Percentiles rank a stretch among this genome's conserved stretches.
Conservation (phyloP, 1,284 basidiomycete genomes). For the Malassezia brasiliensis region DNA sequence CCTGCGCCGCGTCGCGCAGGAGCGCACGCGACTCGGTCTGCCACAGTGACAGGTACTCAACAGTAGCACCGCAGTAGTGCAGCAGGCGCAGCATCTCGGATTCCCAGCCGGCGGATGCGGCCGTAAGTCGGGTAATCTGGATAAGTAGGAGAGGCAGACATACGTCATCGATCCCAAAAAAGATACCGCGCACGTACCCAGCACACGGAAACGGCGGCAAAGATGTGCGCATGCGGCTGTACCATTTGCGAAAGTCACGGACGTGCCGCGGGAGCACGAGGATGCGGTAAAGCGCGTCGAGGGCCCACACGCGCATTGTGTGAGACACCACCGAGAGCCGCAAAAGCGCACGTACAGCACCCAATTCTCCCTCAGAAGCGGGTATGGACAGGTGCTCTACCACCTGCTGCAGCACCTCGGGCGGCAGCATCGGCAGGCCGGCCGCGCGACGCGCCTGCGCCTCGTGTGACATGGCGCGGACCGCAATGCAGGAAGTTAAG, state of each 20-base stretch:
- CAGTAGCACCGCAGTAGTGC: constrained; percentile 34
- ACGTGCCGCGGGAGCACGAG: constrained; percentile 43
- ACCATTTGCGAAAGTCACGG: constrained; percentile 42
- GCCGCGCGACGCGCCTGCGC: constrained; percentile 4
- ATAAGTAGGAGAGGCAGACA: not conserved
- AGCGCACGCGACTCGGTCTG: constrained; percentile 36
- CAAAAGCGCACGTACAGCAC: constrained; percentile 22
- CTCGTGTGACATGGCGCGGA: not conserved
- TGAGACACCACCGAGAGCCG: constrained; percentile 28
- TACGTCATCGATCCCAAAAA: constrained; percentile 35
- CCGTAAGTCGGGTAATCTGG: constrained; percentile 32
- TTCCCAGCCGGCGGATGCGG: constrained; percentile 43
- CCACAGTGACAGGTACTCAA: constrained; percentile 40
- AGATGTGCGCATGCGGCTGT: constrained; percentile 25
- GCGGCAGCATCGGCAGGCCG: constrained; percentile 26
- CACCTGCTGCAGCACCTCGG: constrained; percentile 29
- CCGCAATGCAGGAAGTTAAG: not conserved
- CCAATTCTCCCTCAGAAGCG: constrained; percentile 25
- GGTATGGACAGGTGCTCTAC: constrained; percentile 22
- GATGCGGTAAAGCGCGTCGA: constrained; percentile 29
- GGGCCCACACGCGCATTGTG: constrained; percentile 29
- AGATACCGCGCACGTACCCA: constrained; percentile 29
- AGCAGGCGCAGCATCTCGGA: constrained; percentile 36
- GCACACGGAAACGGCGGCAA: constrained; percentile 34
- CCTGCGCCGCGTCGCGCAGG: constrained; percentile 40